These are phyloP conservation scores for Eucalyptus tenuipes DNA, from an alignment of 345 rosid species.

Conservation along the genomic window DNA sequence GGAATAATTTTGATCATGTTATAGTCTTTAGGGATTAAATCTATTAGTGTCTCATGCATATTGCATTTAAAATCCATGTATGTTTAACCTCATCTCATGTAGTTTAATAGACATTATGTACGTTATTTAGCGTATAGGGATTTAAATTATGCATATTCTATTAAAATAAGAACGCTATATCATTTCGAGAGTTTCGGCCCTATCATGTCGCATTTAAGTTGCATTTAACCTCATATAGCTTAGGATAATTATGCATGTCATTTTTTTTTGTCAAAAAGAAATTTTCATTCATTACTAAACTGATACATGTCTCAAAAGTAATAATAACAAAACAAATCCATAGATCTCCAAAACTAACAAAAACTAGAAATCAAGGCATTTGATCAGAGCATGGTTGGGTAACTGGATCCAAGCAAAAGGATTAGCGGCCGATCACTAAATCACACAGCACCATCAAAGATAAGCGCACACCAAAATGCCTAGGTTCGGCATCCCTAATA, in stretches of 20 bases:
- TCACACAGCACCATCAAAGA: no score
- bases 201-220: not conserved
- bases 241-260: not conserved
- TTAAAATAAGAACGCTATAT: not conserved
- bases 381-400: no score
- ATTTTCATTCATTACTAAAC: no score
- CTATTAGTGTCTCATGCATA: not conserved
- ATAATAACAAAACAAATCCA: no score
- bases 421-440: rapidly evolving
- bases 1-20: not conserved
- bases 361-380: no score
- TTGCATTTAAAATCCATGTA: not conserved
- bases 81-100: not conserved
- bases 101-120: not conserved
- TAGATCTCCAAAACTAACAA: no score
- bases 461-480: rapidly evolving
- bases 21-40: not conserved
- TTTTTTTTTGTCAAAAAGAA: no score
- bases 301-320: no score
- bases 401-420: no score
- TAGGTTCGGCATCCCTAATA: no score
- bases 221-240: not conserved
- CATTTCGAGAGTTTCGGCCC: not conserved
- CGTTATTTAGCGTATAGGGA: not conserved
- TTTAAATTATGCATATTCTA: not conserved